These are phyloP conservation scores for Vigna hirtella DNA, from an alignment of 306 rosid genomes.

Conservation along the genomic window DNA sequence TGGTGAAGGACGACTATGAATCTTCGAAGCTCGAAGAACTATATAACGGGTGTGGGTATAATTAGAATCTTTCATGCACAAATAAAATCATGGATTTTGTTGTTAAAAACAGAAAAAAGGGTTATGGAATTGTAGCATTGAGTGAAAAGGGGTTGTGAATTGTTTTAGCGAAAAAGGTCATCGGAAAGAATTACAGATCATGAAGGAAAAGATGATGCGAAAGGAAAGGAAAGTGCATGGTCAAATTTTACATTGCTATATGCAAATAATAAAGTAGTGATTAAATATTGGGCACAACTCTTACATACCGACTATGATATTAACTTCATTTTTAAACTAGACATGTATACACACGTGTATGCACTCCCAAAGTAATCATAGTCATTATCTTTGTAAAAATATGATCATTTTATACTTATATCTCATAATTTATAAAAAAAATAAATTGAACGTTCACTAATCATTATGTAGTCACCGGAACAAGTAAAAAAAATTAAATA, in stretches of 20 bases:
- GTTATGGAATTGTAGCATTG: neutral
- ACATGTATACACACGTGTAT: too few relatives aligned
- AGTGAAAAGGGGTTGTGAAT: neutral
- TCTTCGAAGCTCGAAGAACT: constrained; percentile 6
- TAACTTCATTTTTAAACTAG: neutral
- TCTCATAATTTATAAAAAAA: too few relatives aligned
- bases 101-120: neutral
- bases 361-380: too few relatives aligned
- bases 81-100: neutral
- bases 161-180: constrained; percentile 15
- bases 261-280: constrained; percentile 23
- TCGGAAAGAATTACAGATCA: neutral
- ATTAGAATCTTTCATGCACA: neutral
- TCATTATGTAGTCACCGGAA: too few relatives aligned
- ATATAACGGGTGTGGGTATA: neutral
- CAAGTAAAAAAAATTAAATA: too few relatives aligned
- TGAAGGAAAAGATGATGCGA: constrained; percentile 50
- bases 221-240: constrained; percentile 58
- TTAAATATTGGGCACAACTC: constrained; percentile 44
- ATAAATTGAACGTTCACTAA: too few relatives aligned
- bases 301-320: neutral
- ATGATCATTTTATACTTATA: too few relatives aligned
- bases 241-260: constrained; percentile 39
- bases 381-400: too few relatives aligned
- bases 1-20: neutral